A percentile compares a stretch with the other conserved stretches of the same genome.
phyloP scores from a whole-genome alignment of 2,329 filamentous ascomycete species.

The Epicoccum nigrum region DNA sequence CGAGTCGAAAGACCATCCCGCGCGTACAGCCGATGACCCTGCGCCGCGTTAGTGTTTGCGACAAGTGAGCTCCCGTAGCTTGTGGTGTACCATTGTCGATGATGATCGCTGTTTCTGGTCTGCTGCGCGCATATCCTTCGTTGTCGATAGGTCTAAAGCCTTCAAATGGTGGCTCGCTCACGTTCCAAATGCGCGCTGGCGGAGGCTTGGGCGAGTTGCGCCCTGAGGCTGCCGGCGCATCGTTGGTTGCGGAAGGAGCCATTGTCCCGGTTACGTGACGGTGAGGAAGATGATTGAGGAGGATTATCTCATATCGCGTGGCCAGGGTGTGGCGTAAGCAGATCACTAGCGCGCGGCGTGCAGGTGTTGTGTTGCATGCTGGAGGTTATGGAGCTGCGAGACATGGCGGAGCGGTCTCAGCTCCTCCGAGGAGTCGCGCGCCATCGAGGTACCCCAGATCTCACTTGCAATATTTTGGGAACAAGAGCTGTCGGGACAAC shows the following conservation, averaged over 20 bases:
- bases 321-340: conserved; percentile 20
- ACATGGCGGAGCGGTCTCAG: conserved; percentile 29
- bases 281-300: conserved; percentile 15
- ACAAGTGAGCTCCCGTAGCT: background rate
- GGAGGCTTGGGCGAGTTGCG: conserved; percentile 60
- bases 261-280: conserved; percentile 29
- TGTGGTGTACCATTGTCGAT: conserved; percentile 85
- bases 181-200: conserved; percentile 58
- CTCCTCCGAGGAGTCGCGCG: conserved; percentile 21
- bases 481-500: background rate
- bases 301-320: conserved; percentile 36
- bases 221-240: conserved; percentile 50
- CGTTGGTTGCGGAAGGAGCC: conserved; percentile 46
- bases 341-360: conserved; percentile 24
- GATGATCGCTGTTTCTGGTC: conserved; percentile 74
- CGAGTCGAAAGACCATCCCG: conserved; percentile 93
- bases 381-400: conserved; percentile 23
- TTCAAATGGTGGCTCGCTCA: conserved; percentile 66
- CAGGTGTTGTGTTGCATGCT: conserved; percentile 22
- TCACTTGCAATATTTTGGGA: background rate
- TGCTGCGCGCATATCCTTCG: conserved; percentile 75
- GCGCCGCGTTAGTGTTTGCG: conserved; percentile 23
- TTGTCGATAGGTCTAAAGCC: conserved; percentile 63
- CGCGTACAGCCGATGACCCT: conserved; percentile 89
- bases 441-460: background rate